Evolutionary conservation across 2,329 filamentous ascomycete genomes (phyloP), one percentile per base, ranked within the genome.

Genomic region (Fusarium albosuccineum): DNA sequence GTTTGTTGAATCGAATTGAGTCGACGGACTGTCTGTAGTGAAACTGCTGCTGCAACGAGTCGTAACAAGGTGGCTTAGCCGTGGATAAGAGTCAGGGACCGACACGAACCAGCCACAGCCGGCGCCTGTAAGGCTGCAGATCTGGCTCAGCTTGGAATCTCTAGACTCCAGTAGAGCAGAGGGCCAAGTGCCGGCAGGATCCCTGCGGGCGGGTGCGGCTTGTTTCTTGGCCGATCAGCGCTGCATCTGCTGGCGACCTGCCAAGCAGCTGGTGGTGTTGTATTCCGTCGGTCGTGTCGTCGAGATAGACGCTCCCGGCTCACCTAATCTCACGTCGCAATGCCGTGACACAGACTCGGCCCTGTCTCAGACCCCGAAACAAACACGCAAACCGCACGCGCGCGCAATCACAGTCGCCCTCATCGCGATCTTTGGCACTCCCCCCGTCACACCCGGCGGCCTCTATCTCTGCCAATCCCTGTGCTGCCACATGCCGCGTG

Each of bases 111-210:
- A 66, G n/a, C 68, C 50, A 50, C 22, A 42, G 39, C 39, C 55
- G 39, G n/a, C 16, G 36, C 39, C 27, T 53, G 57, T 14, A 63
- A 71, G 70, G 70, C 70, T 70, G 63, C 61, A 72, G 67, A 70
- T 71, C 64, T 53, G 42, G 46, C 51, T 60, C 50, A 56, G 44
- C 27, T 45, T 36, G 22, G 66, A 42, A 42, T 44, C 10, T 17
- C 50, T 65, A 52, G 64, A 41, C 14, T 41, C 16, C 29, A 57
- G 57, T 45, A 37, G 52, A 39, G 36, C 53, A 16, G 56, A 54
- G 44, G 27, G 9, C 22, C 48, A 68, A 68, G 65, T 68, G 62
- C 65, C 57, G 65, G 17, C 17, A 22, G 54, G 64, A 52, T 61
- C 68, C 63, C 71, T 22, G 70, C 64, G 50, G 52, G 39, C 60